Evolutionary conservation across 495 filamentous ascomycete species (phyloP).

Genomic region (Bombardia bombarda): DNA sequence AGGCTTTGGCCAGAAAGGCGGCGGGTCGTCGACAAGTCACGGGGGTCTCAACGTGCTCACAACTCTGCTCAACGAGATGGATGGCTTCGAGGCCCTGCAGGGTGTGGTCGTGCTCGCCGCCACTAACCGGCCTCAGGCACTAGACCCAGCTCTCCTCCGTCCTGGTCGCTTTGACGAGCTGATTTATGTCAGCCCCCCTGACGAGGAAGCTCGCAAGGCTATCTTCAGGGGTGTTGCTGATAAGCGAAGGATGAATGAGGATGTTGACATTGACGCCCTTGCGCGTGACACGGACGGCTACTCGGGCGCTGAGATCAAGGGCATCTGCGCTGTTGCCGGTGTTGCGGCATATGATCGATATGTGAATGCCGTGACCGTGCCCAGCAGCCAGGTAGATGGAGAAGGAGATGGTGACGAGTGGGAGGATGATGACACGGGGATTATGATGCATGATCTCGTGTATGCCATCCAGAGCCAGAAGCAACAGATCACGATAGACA

Average conservation of each 20-base stretch:
- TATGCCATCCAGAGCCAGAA: conserved; percentile 53
- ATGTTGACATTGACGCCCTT: conserved; percentile 58
- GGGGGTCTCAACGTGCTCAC: conserved; percentile 76
- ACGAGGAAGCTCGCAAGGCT: conserved; percentile 62
- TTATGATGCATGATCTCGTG: conserved; percentile 57
- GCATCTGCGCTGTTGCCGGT: conserved; percentile 53
- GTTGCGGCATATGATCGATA: conserved; percentile 34
- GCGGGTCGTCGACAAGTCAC: conserved; percentile 24
- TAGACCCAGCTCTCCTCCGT: conserved; percentile 82
- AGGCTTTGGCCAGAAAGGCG: conserved; percentile 19
- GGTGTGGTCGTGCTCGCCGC: conserved; percentile 89
- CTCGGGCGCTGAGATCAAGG: conserved; percentile 83
- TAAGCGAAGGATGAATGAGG: conserved; percentile 48
- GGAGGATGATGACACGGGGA: conserved; percentile 31
- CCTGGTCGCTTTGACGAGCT: conserved; percentile 82
- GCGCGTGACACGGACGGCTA: conserved; percentile 70
- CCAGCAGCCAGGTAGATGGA: too few relatives aligned
- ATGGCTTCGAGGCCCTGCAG: conserved; percentile 79
- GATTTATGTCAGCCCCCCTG: conserved; percentile 85
- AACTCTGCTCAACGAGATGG: conserved; percentile 91
- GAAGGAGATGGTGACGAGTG: neutral
- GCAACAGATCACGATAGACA: conserved; percentile 58
- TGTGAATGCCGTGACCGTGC: conserved; percentile 3
- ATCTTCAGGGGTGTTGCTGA: conserved; percentile 61
- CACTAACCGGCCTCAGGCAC: conserved; percentile 81